Evolutionary conservation across 306 rosid genomes (phyloP).

Genomic region (Prunus mume): DNA sequence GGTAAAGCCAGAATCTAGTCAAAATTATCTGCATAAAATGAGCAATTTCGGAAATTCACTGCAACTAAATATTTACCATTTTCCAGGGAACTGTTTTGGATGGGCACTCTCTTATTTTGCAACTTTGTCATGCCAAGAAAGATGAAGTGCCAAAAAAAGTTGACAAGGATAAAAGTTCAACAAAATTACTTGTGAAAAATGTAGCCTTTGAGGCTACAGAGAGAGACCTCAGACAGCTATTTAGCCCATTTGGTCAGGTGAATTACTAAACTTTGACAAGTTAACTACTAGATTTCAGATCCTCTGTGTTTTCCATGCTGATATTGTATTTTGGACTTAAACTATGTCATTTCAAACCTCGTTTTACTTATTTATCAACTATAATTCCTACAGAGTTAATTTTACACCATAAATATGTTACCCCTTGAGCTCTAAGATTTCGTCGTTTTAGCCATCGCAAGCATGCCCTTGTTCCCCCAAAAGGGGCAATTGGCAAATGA

Average conservation of each 20-base stretch:
- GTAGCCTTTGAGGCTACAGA: constrained; percentile 88
- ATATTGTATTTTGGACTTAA: background rate
- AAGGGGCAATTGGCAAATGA: background rate
- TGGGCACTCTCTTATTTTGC: constrained; percentile 75
- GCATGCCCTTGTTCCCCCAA: background rate
- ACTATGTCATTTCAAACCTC: background rate
- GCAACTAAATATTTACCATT: constrained; percentile 17
- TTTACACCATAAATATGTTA: background rate
- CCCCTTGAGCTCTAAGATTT: background rate
- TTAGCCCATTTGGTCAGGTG: constrained; percentile 96
- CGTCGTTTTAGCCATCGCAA: background rate
- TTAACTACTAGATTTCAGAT: background rate
- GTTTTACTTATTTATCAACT: background rate
- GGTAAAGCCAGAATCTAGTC: constrained; percentile 40
- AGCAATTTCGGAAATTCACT: constrained; percentile 27
- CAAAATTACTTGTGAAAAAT: constrained; percentile 75
- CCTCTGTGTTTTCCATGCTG: background rate
- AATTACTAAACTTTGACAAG: constrained; percentile 23
- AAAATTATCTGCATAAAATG: constrained; percentile 4
- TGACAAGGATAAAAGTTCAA: constrained; percentile 73
- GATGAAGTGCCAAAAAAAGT: constrained; percentile 46
- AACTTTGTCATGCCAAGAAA: constrained; percentile 70
- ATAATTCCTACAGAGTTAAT: background rate
- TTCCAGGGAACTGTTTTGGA: constrained; percentile 83
- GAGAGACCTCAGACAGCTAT: constrained; percentile 82